phyloP scores from a whole-genome alignment of 1,284 basidiomycete genomes.

The Pseudozyma hubeiensis region DNA sequence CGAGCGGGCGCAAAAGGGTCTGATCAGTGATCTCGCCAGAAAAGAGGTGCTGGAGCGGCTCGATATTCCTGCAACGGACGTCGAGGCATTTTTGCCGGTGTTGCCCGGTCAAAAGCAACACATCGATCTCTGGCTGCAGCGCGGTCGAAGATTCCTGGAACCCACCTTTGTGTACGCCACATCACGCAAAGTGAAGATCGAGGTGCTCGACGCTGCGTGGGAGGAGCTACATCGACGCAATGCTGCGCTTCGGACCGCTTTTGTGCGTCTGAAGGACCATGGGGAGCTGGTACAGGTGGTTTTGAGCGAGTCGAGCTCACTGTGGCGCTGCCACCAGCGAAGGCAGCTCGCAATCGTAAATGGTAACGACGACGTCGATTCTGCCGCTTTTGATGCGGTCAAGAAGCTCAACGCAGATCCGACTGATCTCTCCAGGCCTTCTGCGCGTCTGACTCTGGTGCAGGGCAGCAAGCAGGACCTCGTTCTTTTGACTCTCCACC shows the following conservation, averaged over 20 bases:
- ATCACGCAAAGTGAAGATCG: background rate
- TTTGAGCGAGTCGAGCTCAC: constrained; percentile 3
- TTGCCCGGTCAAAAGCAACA: constrained; percentile 21
- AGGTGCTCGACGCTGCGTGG: constrained; percentile 10
- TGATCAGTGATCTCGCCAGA: background rate
- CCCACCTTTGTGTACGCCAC: constrained; percentile 15
- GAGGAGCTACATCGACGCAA: constrained; percentile 14
- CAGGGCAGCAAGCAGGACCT: constrained; percentile 9
- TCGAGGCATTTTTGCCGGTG: constrained; percentile 10
- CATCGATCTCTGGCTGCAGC: constrained; percentile 16
- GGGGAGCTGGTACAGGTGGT: constrained; percentile 14
- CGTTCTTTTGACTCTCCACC: constrained; percentile 15
- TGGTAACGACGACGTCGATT: constrained; percentile 8
- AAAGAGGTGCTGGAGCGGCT: constrained; percentile 2
- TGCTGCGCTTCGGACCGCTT: constrained; percentile 16
- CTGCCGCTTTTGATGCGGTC: constrained; percentile 11
- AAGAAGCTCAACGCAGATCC: constrained; percentile 14
- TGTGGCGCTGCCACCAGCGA: constrained; percentile 1
- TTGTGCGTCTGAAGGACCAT: constrained; percentile 9
- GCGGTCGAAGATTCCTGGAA: constrained; percentile 22
- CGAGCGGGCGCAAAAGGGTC: background rate
- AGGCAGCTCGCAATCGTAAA: constrained; percentile 1
- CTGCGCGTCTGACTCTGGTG: constrained; percentile 14
- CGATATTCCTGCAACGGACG: background rate
- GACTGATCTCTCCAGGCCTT: constrained; percentile 18